Evolutionary conservation across 2,329 filamentous ascomycete species (phyloP).

Genomic region (Aspergillus sp.): DNA sequence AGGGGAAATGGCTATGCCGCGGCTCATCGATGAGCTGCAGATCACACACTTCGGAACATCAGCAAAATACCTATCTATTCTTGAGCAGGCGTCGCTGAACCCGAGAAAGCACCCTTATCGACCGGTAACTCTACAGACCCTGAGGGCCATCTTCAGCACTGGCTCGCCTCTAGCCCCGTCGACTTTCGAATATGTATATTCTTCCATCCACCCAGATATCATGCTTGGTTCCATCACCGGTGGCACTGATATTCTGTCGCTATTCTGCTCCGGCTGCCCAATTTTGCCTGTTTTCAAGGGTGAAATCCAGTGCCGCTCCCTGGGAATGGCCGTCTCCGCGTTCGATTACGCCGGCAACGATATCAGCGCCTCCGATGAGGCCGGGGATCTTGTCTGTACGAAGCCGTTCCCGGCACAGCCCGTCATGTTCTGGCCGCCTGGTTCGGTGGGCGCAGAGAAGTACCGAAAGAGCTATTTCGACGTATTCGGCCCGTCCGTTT

Average conservation of each 20-base stretch:
- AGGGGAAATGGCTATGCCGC: constrained; percentile 71
- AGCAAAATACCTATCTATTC: constrained; percentile 81
- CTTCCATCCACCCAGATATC: constrained; percentile 66
- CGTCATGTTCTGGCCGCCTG: constrained; percentile 68
- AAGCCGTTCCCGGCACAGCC: constrained; percentile 85
- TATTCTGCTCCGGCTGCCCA: constrained; percentile 80
- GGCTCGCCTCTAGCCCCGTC: constrained; percentile 86
- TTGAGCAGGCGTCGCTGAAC: constrained; percentile 67
- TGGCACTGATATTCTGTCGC: constrained; percentile 90
- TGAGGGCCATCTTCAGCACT: constrained; percentile 87
- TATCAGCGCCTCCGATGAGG: constrained; percentile 52
- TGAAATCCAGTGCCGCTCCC: constrained; percentile 67
- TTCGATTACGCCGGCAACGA: constrained; percentile 51
- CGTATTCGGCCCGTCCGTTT: constrained; percentile 57
- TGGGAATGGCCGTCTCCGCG: constrained; percentile 64
- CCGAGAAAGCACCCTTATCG: constrained; percentile 45
- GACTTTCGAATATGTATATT: constrained; percentile 84
- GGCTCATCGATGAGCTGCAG: constrained; percentile 65
- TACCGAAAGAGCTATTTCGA: constrained; percentile 85
- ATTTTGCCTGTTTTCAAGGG: constrained; percentile 62
- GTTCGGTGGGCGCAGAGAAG: constrained; percentile 58
- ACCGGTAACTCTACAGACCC: constrained; percentile 33
- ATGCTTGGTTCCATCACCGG: constrained; percentile 91
- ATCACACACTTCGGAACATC: constrained; percentile 94
- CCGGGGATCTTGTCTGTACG: constrained; percentile 81